phyloP scores from a whole-genome alignment of 768 basidiomycete species.

The Russula lepida region DNA sequence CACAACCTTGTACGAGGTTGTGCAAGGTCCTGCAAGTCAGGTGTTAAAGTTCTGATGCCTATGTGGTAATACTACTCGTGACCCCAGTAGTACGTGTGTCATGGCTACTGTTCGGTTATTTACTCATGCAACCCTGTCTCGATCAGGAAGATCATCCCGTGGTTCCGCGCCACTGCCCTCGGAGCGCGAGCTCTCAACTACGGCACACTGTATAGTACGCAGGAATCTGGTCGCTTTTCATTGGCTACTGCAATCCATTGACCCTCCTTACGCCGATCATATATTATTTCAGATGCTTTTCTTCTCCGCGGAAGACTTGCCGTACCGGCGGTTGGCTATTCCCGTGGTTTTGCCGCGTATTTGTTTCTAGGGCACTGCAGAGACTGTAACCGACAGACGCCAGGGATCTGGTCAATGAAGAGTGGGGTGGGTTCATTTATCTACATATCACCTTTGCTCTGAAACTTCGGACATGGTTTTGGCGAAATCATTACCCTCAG shows the following conservation, averaged over 20 bases:
- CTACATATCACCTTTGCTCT: not conserved
- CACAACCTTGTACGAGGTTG: too few species aligned
- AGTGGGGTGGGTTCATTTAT: not conserved
- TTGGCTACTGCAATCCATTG: too few species aligned
- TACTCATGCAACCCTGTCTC: too few species aligned
- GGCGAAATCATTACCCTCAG: not conserved
- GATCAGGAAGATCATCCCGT: too few species aligned
- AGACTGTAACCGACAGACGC: not conserved
- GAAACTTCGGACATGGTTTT: not conserved
- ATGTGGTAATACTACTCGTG: too few species aligned
- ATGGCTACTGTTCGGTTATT: too few species aligned
- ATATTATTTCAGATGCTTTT: not conserved
- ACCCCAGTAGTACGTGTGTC: too few species aligned
- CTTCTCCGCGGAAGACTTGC: not conserved
- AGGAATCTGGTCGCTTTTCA: not conserved
- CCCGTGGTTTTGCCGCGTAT: not conserved
- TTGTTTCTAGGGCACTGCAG: not conserved
- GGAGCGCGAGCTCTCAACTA: not conserved
- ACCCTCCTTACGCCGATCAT: not conserved
- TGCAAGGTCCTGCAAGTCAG: too few species aligned
- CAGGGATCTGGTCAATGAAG: not conserved
- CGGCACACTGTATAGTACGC: not conserved
- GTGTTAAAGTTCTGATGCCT: too few species aligned
- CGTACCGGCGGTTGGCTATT: not conserved
- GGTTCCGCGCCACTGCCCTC: too few species aligned